Conservation (phyloP, 768 basidiomycete species). For the Stropharia rugosoannulata region DNA sequence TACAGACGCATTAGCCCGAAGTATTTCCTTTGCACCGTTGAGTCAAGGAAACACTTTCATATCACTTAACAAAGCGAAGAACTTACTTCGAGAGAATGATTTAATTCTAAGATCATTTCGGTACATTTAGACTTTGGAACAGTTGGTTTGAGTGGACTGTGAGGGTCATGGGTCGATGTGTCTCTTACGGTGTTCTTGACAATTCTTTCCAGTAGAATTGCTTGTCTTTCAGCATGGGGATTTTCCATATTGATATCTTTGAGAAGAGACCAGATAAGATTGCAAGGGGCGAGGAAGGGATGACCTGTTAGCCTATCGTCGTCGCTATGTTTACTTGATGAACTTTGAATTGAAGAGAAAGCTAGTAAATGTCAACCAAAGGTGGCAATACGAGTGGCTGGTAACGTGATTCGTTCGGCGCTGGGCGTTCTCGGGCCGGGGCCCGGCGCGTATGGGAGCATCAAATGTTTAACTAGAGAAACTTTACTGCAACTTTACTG, state of each 20-base stretch:
- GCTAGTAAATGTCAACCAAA: too few relatives aligned
- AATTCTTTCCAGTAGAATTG: slow-evolving; percentile 86
- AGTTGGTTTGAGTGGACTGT: slow-evolving; percentile 1
- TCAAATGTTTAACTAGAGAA: too few relatives aligned
- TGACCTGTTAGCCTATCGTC: neutral
- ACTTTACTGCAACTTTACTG: too few relatives aligned
- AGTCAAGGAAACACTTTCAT: neutral
- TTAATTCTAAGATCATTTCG: slow-evolving; percentile 86
- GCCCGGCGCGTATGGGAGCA: too few relatives aligned
- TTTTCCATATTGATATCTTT: slow-evolving; percentile 70
- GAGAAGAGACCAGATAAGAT: neutral
- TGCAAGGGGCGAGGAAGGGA: neutral
- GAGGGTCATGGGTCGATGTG: slow-evolving; percentile 10
- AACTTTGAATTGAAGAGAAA: too few relatives aligned
- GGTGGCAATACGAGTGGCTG: too few relatives aligned
- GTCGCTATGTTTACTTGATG: too few relatives aligned
- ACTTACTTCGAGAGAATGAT: slow-evolving; percentile 81
- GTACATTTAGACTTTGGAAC: slow-evolving; percentile 80
- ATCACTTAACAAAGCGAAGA: neutral
- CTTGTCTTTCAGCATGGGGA: slow-evolving; percentile 91
- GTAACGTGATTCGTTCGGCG: too few relatives aligned
- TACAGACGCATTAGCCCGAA: slow-evolving; percentile 74
- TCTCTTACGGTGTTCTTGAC: slow-evolving; percentile 78
- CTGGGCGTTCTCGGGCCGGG: too few relatives aligned
- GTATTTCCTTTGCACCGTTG: slow-evolving; percentile 61